Percentiles rank a stretch among this genome's conserved stretches.
phyloP scores from a whole-genome alignment of 2,329 filamentous ascomycete species.

The Pseudohalonectria lignicola region DNA sequence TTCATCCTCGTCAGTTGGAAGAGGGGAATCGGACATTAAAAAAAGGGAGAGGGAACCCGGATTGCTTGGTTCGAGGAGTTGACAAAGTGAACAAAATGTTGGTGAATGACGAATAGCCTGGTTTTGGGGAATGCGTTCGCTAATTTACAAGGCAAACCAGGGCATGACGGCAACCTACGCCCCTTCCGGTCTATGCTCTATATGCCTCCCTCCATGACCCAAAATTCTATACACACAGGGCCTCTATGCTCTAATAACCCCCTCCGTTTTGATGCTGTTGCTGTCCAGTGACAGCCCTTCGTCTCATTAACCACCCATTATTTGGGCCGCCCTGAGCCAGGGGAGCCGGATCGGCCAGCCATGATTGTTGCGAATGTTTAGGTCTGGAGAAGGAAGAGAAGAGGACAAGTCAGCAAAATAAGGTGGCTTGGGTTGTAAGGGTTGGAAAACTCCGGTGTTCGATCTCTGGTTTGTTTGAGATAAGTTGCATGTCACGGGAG shows the following conservation, averaged over 20 bases:
- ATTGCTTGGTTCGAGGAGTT: not conserved
- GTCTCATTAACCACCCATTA: conserved; percentile 5
- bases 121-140: conserved; percentile 2
- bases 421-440: too few species aligned
- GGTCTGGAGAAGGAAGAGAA: conserved; percentile 11
- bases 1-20: not conserved
- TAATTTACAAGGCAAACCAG: conserved; percentile 2
- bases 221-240: too few species aligned
- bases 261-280: not conserved
- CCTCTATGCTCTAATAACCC: not conserved
- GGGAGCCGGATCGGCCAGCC: conserved; percentile 1
- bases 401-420: not conserved
- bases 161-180: conserved; percentile 2
- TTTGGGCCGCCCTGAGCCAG: conserved; percentile 1
- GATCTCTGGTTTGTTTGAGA: too few species aligned
- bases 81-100: not conserved
- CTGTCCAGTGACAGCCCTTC: conserved; percentile 3
- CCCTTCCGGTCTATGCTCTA: conserved; percentile 1
- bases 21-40: too few species aligned
- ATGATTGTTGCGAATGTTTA: conserved; percentile 11
- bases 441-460: too few species aligned
- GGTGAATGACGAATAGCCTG: conserved; percentile 2
- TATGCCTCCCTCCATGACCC: too few species aligned
- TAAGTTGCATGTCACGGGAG: too few species aligned
- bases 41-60: too few species aligned